phyloP scores from a whole-genome alignment of 129 eudicot species.

The Centrapalus pauciflorus region DNA sequence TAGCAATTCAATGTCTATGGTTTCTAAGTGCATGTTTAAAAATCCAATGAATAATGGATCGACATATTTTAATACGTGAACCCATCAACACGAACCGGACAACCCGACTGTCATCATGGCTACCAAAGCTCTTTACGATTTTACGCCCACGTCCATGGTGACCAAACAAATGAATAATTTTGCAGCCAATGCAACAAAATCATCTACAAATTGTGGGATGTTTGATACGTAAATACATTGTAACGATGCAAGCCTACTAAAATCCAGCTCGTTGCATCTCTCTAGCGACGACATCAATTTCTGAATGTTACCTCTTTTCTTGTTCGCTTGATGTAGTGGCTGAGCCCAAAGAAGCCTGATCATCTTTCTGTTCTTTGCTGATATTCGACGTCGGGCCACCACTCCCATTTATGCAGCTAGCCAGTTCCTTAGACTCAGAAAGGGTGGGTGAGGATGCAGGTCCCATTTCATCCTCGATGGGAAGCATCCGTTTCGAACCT shows the following conservation, averaged over 20 bases:
- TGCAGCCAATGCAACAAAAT: not conserved
- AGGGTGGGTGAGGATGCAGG: not conserved
- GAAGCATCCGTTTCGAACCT: conserved; percentile 69
- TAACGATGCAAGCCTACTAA: conserved; percentile 48
- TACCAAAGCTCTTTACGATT: too few species aligned
- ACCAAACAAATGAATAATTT: conserved; percentile 5
- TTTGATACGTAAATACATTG: conserved; percentile 16
- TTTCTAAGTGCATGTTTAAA: too few species aligned
- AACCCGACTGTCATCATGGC: too few species aligned
- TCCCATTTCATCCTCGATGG: conserved; percentile 60
- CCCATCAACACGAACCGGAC: too few species aligned
- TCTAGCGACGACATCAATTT: conserved; percentile 8
- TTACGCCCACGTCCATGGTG: too few species aligned
- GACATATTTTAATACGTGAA: too few species aligned
- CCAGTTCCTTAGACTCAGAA: conserved; percentile 48
- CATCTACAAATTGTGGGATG: conserved; percentile 25
- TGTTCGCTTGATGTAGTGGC: conserved; percentile 31
- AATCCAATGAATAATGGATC: too few species aligned
- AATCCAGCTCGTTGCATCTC: conserved; percentile 29
- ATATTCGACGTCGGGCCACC: conserved; percentile 25
- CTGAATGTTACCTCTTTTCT: conserved; percentile 31
- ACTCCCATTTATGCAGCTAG: conserved; percentile 43
- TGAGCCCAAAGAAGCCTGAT: conserved; percentile 20
- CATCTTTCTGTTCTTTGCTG: conserved; percentile 45
- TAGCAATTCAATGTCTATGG: too few species aligned